Evolutionary conservation across 148 eudicot species (phyloP), one percentile per base, ranked within the genome.

Genomic region (Rhododendron simsii): DNA sequence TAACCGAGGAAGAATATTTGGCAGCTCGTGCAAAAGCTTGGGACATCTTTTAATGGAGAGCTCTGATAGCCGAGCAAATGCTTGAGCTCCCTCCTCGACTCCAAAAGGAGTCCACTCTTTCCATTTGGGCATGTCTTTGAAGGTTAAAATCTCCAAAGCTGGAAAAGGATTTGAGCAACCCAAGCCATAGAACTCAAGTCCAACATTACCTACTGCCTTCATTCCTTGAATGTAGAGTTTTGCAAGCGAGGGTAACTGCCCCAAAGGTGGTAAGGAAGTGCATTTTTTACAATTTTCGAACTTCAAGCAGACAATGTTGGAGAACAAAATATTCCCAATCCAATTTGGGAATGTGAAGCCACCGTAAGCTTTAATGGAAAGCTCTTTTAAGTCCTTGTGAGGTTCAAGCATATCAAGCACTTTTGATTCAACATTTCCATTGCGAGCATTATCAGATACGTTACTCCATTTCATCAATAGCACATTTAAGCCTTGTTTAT

Each of bases 81-180:
- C 13, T 63, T 23, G 69, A 65, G 5, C 61, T 41, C 73, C 59
- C 41, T 61, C 13, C 13, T 83, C 85, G 5, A 73, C 41, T 14
- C 23, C 85, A 73, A 33, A 83, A 74, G 47, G n/a, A 55, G 5
- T 41, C 88, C 88, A 86, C 7, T 44, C 69, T 63, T 80, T 33
- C 90, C 86, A 87, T 14, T 67, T 51, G 2, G 55, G 11, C 90
- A 89, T 87, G 3, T 81, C 30, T 12, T 61, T 55, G 21, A 89
- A 87, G 9, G 10, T 61, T 53, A 89, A 23, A 4, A 48, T 84
- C 81, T 89, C 84, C 9, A 87, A 37, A n/a, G 51, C 44, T 33
- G 73, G 87, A 82, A 89, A 89, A 67, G 87, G 85, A 47, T 63
- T 61, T 11, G 73, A 20, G 73, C 39, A 1, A 67, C 61, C 26